Evolutionary conservation across 2,329 filamentous ascomycete species (phyloP), one percentile per base, ranked within the genome.

Genomic region (Exophiala spinifera): DNA sequence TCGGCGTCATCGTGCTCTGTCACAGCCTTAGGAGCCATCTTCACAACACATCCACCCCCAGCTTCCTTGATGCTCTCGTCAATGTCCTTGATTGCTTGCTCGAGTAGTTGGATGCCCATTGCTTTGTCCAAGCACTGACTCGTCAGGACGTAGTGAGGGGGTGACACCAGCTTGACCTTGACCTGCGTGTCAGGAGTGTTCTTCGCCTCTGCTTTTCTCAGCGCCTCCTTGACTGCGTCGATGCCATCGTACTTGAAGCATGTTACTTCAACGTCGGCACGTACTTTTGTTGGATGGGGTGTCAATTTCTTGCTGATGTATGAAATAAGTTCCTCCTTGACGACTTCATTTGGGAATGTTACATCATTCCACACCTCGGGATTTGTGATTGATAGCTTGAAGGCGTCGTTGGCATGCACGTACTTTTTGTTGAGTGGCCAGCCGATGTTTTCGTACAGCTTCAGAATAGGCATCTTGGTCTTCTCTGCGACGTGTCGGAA

Each of bases 11-110:
- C 95, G 72, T 91, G 95, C 81, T 97, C 95, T 1, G 94, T 99
- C 59, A 99, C 94, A 3, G 95, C 94, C 85, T 97, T 97, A 64
- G 94, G 94, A 67, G 94, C 91, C 94, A 99, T 99, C 84, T 95
- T 96, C 65, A 96, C 87, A 40, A 86, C 82, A 68, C 92, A 87
- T 69, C 84, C 85, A 58, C 94, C 94, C 50, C 88, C 88, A 1
- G 88, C 82, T 43, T 74, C 79, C 69, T 85, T 83, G 70, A 99
- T 99, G 72, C 81, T 91, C 68, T 77, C 81, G 66, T 87, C 82
- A 66, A 99, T 91, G 65, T 91, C 89, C 67, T 88, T 80, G 65
- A 99, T 99, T 15, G 94, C 90, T 68, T 90, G 86, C 73, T 96
- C 89, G 64, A 99, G 78, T 60, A 87, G 83, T 59, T 84, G 77